Percentiles rank a stretch among this genome's conserved stretches.
Conservation (phyloP, 192 early-diverging fungal species). For the Coemansia reversa region DNA sequence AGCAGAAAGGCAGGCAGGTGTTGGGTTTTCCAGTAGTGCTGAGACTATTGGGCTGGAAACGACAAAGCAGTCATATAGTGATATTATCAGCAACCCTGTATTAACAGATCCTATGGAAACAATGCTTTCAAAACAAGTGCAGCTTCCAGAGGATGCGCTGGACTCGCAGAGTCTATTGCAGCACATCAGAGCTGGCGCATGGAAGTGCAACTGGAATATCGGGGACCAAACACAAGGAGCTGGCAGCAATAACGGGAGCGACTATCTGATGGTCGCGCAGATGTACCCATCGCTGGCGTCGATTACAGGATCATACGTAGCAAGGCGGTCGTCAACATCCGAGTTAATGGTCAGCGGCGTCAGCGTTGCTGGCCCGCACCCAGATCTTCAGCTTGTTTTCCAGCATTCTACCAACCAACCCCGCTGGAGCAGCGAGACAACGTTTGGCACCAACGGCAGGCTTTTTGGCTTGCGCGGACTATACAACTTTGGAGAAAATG, state of each 20-base stretch:
- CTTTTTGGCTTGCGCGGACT: conserved; percentile 80
- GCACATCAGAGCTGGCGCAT: conserved; percentile 36
- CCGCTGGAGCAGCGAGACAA: conserved; percentile 74
- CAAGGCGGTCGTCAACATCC: conserved; percentile 30
- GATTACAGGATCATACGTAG: conserved; percentile 41
- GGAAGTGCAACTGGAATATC: conserved; percentile 38
- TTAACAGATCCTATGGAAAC: background rate
- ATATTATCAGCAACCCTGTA: conserved; percentile 1
- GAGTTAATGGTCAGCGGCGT: conserved; percentile 43
- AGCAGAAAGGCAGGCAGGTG: background rate
- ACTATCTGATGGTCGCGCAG: conserved; percentile 49
- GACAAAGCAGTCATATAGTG: background rate
- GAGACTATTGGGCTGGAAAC: too few species aligned
- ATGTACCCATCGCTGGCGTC: conserved; percentile 50
- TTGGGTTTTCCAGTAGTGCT: background rate
- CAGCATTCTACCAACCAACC: conserved; percentile 68
- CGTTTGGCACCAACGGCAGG: conserved; percentile 72
- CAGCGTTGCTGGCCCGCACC: conserved; percentile 37
- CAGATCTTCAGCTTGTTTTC: conserved; percentile 40
- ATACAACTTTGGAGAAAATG: conserved; percentile 66
- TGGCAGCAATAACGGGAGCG: background rate
- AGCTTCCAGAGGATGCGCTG: conserved; percentile 24
- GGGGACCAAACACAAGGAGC: background rate
- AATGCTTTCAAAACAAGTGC: conserved; percentile 9
- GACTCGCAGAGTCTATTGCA: conserved; percentile 25